phyloP scores from a whole-genome alignment of 257 asterid genomes.

The Fraxinus pennsylvanica region DNA sequence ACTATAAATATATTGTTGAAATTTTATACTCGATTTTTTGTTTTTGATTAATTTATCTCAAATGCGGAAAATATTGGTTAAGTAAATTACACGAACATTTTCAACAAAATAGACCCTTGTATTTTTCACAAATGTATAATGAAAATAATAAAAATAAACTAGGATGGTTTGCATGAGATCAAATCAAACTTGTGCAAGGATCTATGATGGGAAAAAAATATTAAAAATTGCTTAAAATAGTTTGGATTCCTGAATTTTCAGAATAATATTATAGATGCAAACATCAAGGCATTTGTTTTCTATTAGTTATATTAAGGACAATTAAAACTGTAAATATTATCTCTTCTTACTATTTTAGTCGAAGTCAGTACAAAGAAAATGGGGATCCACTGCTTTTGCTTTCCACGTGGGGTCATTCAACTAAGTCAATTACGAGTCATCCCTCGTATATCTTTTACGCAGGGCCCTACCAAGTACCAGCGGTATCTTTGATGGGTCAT shows the following conservation, averaged over 20 bases:
- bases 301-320: not conserved
- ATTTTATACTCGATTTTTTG: no score
- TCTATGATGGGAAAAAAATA: not conserved
- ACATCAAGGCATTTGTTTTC: not conserved
- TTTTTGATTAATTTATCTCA: no score
- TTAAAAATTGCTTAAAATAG: not conserved
- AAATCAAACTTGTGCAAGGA: not conserved
- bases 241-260: slow-evolving; percentile 19
- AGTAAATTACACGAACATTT: no score
- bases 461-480: not conserved
- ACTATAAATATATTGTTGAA: no score
- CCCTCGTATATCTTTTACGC: slow-evolving; percentile 14
- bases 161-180: not conserved
- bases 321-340: slow-evolving; percentile 9
- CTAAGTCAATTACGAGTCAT: slow-evolving; percentile 9
- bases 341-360: slow-evolving; percentile 29
- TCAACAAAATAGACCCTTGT: no score
- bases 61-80: no score
- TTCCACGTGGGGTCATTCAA: not conserved
- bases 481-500: no score
- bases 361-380: slow-evolving; percentile 8
- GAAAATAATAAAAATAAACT: no score
- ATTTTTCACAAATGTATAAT: no score
- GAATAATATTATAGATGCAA: slow-evolving; percentile 22
- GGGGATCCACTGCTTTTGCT: slow-evolving; percentile 28